Evolutionary conservation across 73 alveolate genomes (phyloP).

Genomic region (Loxodes magnus): DNA sequence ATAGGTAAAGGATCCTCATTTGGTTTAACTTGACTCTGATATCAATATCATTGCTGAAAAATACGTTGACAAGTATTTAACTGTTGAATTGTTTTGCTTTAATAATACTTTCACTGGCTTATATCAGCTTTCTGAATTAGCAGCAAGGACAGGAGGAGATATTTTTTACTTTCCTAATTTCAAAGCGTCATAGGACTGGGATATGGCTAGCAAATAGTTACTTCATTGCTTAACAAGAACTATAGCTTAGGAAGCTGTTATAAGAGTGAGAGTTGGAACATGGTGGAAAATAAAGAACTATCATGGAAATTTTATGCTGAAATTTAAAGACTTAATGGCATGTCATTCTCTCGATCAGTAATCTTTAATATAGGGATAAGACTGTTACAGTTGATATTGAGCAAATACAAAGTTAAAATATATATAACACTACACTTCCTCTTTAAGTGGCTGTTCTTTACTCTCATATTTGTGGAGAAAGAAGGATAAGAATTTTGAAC

Average conservation of each 20-base stretch:
- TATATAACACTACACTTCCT: too few species aligned
- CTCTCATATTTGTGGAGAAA: too few species aligned
- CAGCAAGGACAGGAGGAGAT: conserved; percentile 70
- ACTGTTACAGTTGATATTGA: too few species aligned
- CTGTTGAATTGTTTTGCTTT: conserved; percentile 52
- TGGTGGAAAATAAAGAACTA: conserved; percentile 37
- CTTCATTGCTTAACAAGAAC: conserved; percentile 44
- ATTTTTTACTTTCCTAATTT: conserved; percentile 73
- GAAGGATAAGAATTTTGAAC: too few species aligned
- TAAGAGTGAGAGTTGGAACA: conserved; percentile 70
- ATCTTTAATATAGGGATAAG: too few species aligned
- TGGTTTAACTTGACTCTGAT: conserved; percentile 17
- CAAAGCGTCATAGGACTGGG: conserved; percentile 30
- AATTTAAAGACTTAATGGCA: conserved; percentile 15
- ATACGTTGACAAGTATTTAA: conserved; percentile 49
- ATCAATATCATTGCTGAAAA: conserved; percentile 40
- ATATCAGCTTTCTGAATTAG: conserved; percentile 57
- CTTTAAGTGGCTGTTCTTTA: too few species aligned
- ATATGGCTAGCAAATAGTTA: conserved; percentile 50
- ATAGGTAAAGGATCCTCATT: conserved; percentile 23
- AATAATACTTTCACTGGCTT: conserved; percentile 52
- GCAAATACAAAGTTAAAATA: too few species aligned
- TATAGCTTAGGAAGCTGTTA: conserved; percentile 82
- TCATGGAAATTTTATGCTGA: conserved; percentile 44
- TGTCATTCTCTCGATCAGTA: too few species aligned